Percentiles rank a stretch among this genome's conserved stretches.
Evolutionary conservation across 176 grass and related monocot genomes (phyloP).

Genomic region (Cenchrus fungigraminus): DNA sequence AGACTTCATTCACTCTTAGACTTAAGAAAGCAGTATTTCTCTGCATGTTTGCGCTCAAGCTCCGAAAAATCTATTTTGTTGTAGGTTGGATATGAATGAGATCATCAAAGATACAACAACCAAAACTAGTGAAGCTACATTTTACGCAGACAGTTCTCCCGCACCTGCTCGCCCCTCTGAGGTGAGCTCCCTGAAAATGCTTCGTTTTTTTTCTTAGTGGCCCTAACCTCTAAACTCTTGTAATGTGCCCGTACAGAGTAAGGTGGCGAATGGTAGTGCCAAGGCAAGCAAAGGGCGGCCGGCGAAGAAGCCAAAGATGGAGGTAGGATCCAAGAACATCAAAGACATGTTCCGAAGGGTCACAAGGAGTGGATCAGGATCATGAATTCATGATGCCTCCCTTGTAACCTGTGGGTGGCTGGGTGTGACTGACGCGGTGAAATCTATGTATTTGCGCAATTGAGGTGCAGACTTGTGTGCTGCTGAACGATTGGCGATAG

Average conservation of each 20-base stretch:
- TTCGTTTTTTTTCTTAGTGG: not conserved
- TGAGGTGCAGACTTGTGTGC: constrained; percentile 14
- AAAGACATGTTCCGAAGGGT: constrained; percentile 91
- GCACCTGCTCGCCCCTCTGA: constrained; percentile 45
- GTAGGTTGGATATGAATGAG: constrained; percentile 68
- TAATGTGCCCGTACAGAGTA: constrained; percentile 41
- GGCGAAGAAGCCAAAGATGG: constrained; percentile 67
- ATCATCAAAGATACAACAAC: constrained; percentile 43
- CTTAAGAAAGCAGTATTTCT: constrained; percentile 11
- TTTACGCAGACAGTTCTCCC: constrained; percentile 48
- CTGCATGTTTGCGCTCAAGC: not conserved
- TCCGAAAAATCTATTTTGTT: constrained; percentile 26
- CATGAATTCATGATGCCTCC: not conserved
- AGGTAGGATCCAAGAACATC: constrained; percentile 83
- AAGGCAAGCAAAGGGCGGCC: constrained; percentile 67
- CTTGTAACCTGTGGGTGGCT: not conserved
- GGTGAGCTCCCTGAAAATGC: constrained; percentile 37
- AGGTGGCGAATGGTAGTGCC: constrained; percentile 35
- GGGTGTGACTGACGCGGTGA: not conserved
- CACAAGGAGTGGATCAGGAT: constrained; percentile 60
- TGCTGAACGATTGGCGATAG: constrained; percentile 3
- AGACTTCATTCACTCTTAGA: constrained; percentile 33
- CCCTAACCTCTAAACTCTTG: constrained; percentile 27
- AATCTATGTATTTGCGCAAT: constrained; percentile 26
- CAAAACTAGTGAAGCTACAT: constrained; percentile 42